Evolutionary conservation across 495 filamentous ascomycete species (phyloP), one percentile per base, ranked within the genome.

Genomic region (Chlorociboria aeruginascens): DNA sequence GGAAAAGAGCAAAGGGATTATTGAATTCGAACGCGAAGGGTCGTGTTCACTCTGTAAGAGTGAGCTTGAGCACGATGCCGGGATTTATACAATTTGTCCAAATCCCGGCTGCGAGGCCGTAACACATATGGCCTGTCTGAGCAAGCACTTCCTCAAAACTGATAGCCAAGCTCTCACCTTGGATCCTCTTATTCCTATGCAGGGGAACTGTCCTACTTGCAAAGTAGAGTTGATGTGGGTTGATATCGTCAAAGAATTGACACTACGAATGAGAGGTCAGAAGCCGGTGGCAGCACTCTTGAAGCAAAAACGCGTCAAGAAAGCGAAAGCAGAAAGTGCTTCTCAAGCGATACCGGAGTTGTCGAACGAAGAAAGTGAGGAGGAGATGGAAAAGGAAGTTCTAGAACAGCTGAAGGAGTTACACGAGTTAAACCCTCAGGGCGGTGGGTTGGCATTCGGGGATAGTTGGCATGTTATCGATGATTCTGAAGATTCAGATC

Each of bases 221-320:
- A 62, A 71, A 1, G 63, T 66, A 0, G 62, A 70, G 14, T 66
- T 86, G 7, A 56, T 69, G 40, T 98, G 92, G 92, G 67, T 76
- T 0, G 70, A 83, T 40, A 73, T 96, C 54, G 83, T 89, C 61
- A 88, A 80, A 57, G 89, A 95, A 59, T 63, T 89, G 49, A 90
- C 71, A 41, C 62, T 95, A 29, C 71, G 89, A 45, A 65, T 69
- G 25, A 72, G 86, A 39, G 86, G 81, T 11, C 59, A 69, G 51
- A 81, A 81, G 38, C 79, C 85, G 52, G 57, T 85, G 3, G 76
- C 74, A 14, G 71, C 70, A 40, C 62, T 92, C 17, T 61, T 88
- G 54, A 83, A 76, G 60, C 74, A 64, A 63, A 60, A 57, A 35
- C 45, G 53, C 41, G 41, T 45, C 0, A 44, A 32, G 6, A 55